Base-by-base conservation (phyloP, 192 early-diverging fungal species). In the Backusella liffmaniae region DNA sequence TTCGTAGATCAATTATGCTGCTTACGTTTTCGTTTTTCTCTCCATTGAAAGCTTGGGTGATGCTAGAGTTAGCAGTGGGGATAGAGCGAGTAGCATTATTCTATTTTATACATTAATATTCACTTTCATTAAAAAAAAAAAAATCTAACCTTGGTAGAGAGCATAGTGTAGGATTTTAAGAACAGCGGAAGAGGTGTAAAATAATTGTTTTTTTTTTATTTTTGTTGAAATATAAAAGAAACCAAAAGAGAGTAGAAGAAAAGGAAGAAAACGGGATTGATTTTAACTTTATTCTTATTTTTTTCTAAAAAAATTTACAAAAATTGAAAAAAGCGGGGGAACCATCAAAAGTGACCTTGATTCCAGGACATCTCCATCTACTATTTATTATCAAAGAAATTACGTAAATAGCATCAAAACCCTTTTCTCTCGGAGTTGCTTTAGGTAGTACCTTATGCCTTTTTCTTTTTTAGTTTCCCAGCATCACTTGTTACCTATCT, bases 21-120 rank as follows among this genome's bases (percentile, higher is more conserved):
- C 84, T 82, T 86, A 88, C 87, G 68, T 84, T 85, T 49, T 71
- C 79, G 77, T 88, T 87, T 80, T 88, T 86, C 41, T 79, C 46
- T 71, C 79, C 80, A 70, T 76, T 82, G 82, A 86, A 88, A 35
- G 84, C 82, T 53, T 84, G 79, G 73, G 84, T 86, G 76, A 86
- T 81, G 69, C 77, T 74, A 74, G 78, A 71, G 56, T 77, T 65
- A 56, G 84, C 83, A 73, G 85, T 80, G 13, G 87, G 77, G 71
- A 78, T 74, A 29, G 68, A 21, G 39, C 82, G 80, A 66, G 71
- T 41, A 71, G 76, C 66, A 30, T 77, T 68, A 26, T 71, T 35
- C 80, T 81, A 67, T n/a, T 32, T 15, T 18, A 51, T 15, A 29
- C 30, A 21, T 23, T 49, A 49, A 49, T 21, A n/a, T 34, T 59